Evolutionary conservation across 139 green algal genomes (phyloP), one percentile per base, ranked within the genome.

Genomic region (Mychonastes homosphaera): DNA sequence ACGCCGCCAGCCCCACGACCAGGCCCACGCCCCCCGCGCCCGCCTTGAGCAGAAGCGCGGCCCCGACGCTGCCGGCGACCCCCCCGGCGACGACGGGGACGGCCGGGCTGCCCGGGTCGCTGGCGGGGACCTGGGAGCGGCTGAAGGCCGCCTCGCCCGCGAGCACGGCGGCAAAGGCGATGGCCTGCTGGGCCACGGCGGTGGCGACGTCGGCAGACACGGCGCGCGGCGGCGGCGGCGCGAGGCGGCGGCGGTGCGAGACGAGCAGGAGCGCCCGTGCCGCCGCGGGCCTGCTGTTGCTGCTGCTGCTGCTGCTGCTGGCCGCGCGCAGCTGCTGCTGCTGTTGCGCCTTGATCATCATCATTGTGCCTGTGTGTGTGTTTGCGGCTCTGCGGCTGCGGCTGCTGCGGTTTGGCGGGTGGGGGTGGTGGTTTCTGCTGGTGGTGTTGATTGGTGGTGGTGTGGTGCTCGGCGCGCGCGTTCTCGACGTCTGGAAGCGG

Each of bases 181-280:
- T 61, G 6, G 61, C 61, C 36, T 67, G 61, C 46, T 67, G 61
- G 19, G 61, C 46, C n/a, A 67, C 61, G 32, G 61, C 61, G 24
- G 39, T 51, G 29, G 61, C 50, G 1, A 58, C 61, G 7, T 23
- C 52, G 27, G 39, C 10, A 9, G 52, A 50, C 23, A 67, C 12
- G 41, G 8, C 41, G 41, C 10, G 41, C n/a, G n/a, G n/a, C n/a
- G n/a, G n/a, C n/a, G n/a, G n/a, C n/a, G n/a, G n/a, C n/a, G n/a
- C n/a, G n/a, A n/a, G n/a, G n/a, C n/a, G n/a, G n/a, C n/a, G n/a
- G n/a, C n/a, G n/a, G n/a, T n/a, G n/a, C n/a, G n/a, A n/a, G n/a
- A n/a, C n/a, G n/a, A n/a, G n/a, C n/a, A n/a, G n/a, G n/a, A n/a
- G n/a, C n/a, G 41, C 41, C 23, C 19, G 10, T n/a, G 41, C 8